A percentile compares a stretch with the other conserved stretches of the same genome.
Conservation (phyloP, 2,329 filamentous ascomycete genomes). For the Pseudogymnoascus sp. region DNA sequence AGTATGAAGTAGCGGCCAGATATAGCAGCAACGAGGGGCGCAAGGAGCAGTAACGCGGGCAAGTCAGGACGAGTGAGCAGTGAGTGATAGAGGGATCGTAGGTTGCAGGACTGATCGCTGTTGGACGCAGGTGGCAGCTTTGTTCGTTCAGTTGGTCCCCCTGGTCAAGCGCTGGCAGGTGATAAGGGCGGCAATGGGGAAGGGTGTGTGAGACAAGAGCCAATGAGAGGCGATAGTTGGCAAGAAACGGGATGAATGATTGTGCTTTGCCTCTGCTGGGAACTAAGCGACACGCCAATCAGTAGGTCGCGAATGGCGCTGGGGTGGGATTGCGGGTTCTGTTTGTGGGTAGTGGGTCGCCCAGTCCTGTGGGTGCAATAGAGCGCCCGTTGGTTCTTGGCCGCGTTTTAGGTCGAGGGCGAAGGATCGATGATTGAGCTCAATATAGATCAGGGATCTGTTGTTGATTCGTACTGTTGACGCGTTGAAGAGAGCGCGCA, state of each 20-base stretch:
- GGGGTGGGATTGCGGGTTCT: background rate
- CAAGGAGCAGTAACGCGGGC: background rate
- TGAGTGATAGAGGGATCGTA: background rate
- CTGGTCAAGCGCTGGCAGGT: conserved; percentile 2
- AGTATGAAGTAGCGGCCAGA: background rate
- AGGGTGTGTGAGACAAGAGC: background rate
- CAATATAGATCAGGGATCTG: background rate
- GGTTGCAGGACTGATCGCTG: background rate
- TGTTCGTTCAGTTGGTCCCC: conserved; percentile 2
- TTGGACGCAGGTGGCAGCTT: background rate
- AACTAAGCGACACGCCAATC: conserved; percentile 5
- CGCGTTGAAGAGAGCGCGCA: background rate
- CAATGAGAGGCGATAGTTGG: background rate
- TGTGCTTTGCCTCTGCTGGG: background rate
- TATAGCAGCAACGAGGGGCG: background rate
- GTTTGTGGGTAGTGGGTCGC: background rate
- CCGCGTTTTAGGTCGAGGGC: conserved; percentile 1
- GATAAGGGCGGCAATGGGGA: background rate
- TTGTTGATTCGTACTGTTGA: background rate
- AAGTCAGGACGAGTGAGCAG: background rate
- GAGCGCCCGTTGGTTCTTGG: conserved; percentile 5
- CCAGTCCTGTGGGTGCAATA: conserved; percentile 3
- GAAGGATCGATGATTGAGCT: background rate
- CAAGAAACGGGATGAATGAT: conserved; percentile 1
- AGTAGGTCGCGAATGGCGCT: background rate